Evolutionary conservation across 257 asterid species (phyloP), one percentile per base, ranked within the genome.

Genomic region (Schizonepeta tenuifolia): DNA sequence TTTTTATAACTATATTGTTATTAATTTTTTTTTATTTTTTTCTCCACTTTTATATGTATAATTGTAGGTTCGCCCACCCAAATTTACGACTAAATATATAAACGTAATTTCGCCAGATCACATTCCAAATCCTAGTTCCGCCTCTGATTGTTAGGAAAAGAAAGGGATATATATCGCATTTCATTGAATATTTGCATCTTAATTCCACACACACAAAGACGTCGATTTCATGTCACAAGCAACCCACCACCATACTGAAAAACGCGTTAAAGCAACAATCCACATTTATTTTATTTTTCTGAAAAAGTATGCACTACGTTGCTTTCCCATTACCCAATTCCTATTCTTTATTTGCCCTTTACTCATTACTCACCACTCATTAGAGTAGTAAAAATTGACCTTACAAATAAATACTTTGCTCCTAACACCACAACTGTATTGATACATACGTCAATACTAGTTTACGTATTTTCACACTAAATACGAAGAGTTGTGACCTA

Each of bases 231-330:
- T 33, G 47, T 70, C 71, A 79, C 78, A 76, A 76, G 81, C 79
- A 76, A 76, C 79, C 78, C 54, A 69, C 72, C 38, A 65, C 44
- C 49, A 43, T 41, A 55, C 72, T 53, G 50, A 21, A 66, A 75
- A 81, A 73, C 85, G 80, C 74, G 78, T 65, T 77, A 64, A 69
- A 77, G 82, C 73, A 49, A 65, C 76, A 40, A 74, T 43, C 77
- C 71, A 50, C 38, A 20, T 21, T 13, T 26, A 11, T 6, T 4
- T 9, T 9, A 0, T 24, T 31, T 20, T 72, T 50, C 60, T 69
- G 59, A 70, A 51, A 81, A 79, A 82, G 83, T 73, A 75, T 54
- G 64, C 49, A 57, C 56, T 67, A 69, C 71, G 65, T 82, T 65
- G 80, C 81, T 76, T 82, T 79, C 82, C 9, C 43, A 43, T 67